These are phyloP conservation scores for Halophytophthora polymorphica DNA, from an alignment of 352 stramenopile genomes.

Conservation along the genomic window DNA sequence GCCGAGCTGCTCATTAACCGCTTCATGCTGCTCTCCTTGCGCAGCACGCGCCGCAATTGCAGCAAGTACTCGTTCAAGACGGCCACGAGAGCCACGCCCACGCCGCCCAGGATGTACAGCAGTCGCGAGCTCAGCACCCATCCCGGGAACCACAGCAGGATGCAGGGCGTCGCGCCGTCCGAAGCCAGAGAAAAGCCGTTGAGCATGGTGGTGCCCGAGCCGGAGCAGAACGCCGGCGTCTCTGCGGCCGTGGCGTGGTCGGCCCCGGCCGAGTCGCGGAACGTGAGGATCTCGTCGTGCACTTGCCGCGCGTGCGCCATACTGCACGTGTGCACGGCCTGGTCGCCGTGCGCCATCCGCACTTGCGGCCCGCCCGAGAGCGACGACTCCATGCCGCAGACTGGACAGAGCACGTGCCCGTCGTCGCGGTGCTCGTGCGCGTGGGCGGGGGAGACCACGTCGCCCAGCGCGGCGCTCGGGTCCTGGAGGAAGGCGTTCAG, in stretches of 20 bases:
- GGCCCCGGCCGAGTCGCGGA: constrained; percentile 20
- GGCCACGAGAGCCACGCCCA: constrained; percentile 49
- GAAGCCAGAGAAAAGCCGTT: constrained; percentile 60
- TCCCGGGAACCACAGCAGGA: constrained; percentile 72
- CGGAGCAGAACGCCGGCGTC: constrained; percentile 42
- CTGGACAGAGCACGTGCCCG: constrained; percentile 43
- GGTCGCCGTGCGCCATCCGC: constrained; percentile 50
- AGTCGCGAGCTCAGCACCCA: constrained; percentile 61
- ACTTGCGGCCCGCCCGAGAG: constrained; percentile 43
- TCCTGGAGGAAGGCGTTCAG: constrained; percentile 50
- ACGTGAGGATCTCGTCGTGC: constrained; percentile 45
- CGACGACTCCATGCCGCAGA: constrained; percentile 71
- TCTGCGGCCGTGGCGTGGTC: constrained; percentile 1
- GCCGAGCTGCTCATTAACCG: constrained; percentile 17
- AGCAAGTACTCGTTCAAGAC: constrained; percentile 78
- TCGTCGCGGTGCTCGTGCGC: constrained; percentile 4
- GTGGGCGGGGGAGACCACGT: constrained; percentile 26
- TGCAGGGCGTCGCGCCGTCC: constrained; percentile 38
- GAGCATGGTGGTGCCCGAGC: constrained; percentile 68
- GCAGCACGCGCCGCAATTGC: constrained; percentile 56
- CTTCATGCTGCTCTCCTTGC: constrained; percentile 62
- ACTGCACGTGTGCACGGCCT: constrained; percentile 68
- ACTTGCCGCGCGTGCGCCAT: constrained; percentile 66
- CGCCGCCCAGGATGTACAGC: constrained; percentile 49
- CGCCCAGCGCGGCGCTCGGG: constrained; percentile 43